Evolutionary conservation across 2,329 filamentous ascomycete species (phyloP).

Genomic region (Myriosclerotinia scirpicola): DNA sequence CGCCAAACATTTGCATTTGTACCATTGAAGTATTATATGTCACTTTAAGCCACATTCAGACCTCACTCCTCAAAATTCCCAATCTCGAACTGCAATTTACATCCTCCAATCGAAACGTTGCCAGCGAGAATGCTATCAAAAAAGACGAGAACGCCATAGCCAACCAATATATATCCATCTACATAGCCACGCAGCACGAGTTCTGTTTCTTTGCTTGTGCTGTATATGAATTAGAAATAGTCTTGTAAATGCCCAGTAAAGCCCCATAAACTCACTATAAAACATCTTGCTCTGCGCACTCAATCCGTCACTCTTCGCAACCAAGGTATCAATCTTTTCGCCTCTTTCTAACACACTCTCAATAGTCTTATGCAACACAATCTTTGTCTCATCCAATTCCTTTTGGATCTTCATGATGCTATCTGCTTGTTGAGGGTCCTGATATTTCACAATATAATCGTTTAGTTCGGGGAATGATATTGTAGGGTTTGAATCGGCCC

Average conservation of each 20-base stretch:
- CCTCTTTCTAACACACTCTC: conserved; percentile 84
- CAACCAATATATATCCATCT: conserved; percentile 36
- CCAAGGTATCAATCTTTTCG: conserved; percentile 94
- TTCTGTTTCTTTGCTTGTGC: conserved; percentile 77
- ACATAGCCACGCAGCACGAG: conserved; percentile 73
- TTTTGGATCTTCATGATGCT: conserved; percentile 95
- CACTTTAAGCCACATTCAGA: neutral
- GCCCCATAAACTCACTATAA: conserved; percentile 62
- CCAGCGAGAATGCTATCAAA: conserved; percentile 26
- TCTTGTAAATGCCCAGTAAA: neutral
- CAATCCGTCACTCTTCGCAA: conserved; percentile 88
- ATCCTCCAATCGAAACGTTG: conserved; percentile 8
- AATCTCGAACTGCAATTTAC: conserved; percentile 20
- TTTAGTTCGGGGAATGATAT: conserved; percentile 72
- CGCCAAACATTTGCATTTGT: neutral
- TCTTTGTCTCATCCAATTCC: conserved; percentile 96
- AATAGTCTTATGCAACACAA: conserved; percentile 95
- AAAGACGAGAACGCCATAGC: conserved; percentile 26
- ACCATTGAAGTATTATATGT: conserved; percentile 12
- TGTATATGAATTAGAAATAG: conserved; percentile 34
- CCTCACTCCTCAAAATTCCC: conserved; percentile 9
- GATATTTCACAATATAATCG: conserved; percentile 66
- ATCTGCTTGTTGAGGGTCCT: conserved; percentile 81
- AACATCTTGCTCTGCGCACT: conserved; percentile 97
- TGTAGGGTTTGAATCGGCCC: conserved; percentile 54